These are phyloP conservation scores for Candida ponderosae DNA, from an alignment of 805 yeast genomes.

Conservation along the genomic window DNA sequence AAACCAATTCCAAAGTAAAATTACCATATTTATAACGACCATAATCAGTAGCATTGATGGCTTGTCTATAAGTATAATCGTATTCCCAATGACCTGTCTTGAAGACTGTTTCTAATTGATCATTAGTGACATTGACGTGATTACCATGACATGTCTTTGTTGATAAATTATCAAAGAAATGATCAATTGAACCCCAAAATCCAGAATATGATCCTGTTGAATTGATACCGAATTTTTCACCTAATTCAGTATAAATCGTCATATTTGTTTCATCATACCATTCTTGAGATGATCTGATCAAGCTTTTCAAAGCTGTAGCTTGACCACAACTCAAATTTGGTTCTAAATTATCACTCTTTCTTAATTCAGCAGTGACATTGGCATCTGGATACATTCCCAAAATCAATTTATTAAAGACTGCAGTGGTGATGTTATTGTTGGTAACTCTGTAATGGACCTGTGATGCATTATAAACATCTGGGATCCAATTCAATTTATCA, in stretches of 20 bases:
- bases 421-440: slow-evolving; percentile 30
- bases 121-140: slow-evolving; percentile 22
- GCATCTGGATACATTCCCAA: slow-evolving; percentile 29
- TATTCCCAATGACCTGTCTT: slow-evolving; percentile 37
- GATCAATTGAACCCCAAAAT: slow-evolving; percentile 28
- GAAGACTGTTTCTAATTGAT: slow-evolving; percentile 30
- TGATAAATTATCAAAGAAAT: slow-evolving; percentile 33
- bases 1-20: slow-evolving; percentile 27
- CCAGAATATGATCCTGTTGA: slow-evolving; percentile 11
- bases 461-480: slow-evolving; percentile 24
- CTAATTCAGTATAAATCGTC: slow-evolving; percentile 20
- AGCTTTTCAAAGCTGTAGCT: slow-evolving; percentile 19
- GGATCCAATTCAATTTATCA: slow-evolving; percentile 24
- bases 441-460: slow-evolving; percentile 27
- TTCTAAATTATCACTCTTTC: slow-evolving; percentile 28
- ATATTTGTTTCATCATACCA: slow-evolving; percentile 30
- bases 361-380: slow-evolving; percentile 22
- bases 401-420: slow-evolving; percentile 29
- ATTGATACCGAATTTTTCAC: slow-evolving; percentile 15
- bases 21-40: slow-evolving; percentile 28
- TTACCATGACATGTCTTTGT: slow-evolving; percentile 31
- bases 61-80: slow-evolving; percentile 28
- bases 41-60: slow-evolving; percentile 26
- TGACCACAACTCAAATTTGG: slow-evolving; percentile 26
- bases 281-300: slow-evolving; percentile 19